Percentiles rank a stretch among this genome's conserved stretches.
Conservation (phyloP, 1,284 basidiomycete genomes). For the Cryptococcus maquisensis region DNA sequence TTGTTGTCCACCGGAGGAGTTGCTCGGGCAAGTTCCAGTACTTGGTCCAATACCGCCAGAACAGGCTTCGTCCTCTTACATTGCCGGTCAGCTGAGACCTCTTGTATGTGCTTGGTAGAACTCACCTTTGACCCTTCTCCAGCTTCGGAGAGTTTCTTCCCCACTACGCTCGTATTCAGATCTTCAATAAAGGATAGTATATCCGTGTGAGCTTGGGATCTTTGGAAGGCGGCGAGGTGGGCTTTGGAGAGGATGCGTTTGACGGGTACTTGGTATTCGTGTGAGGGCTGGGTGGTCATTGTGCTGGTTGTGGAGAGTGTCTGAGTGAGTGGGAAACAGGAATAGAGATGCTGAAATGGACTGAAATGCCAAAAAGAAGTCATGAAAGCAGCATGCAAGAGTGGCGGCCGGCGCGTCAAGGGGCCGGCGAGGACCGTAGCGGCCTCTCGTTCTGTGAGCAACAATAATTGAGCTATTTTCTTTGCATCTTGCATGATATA, state of each 20-base stretch:
- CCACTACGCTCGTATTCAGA: constrained; percentile 73
- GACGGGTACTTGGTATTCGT: constrained; percentile 38
- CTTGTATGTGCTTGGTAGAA: background rate
- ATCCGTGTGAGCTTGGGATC: constrained; percentile 65
- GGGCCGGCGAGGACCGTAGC: background rate
- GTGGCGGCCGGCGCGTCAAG: background rate
- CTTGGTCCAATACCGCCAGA: constrained; percentile 61
- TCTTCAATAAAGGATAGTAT: constrained; percentile 69
- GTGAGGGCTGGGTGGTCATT: constrained; percentile 7
- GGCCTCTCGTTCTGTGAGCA: background rate
- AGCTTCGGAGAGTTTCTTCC: constrained; percentile 68
- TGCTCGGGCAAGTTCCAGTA: constrained; percentile 62
- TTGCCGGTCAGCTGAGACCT: constrained; percentile 7
- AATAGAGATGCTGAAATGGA: background rate
- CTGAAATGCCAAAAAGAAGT: background rate
- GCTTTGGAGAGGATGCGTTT: constrained; percentile 76
- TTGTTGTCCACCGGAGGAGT: constrained; percentile 87
- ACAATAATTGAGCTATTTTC: background rate
- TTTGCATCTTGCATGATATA: background rate
- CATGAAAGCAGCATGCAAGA: background rate
- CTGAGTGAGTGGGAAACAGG: background rate
- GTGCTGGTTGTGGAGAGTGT: background rate
- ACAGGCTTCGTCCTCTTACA: constrained; percentile 64
- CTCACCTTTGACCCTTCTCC: constrained; percentile 58
- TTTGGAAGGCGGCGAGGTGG: constrained; percentile 78